phyloP scores from a whole-genome alignment of 306 rosid genomes.

The Rosa persica region DNA sequence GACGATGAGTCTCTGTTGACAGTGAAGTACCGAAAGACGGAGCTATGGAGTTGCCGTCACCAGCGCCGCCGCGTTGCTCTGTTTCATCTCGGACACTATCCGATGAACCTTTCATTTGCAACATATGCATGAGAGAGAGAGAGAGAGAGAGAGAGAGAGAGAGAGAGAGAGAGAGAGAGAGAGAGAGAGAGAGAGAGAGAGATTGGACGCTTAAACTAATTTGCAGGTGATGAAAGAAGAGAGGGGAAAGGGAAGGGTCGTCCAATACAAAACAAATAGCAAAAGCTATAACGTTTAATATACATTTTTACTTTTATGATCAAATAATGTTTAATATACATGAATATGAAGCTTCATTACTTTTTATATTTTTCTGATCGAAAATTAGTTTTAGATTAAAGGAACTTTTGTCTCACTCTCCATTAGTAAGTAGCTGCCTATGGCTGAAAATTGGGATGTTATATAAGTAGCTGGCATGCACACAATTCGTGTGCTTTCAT shows the following conservation, averaged over 20 bases:
- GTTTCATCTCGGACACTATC: background rate
- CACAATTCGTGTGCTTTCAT: too few relatives aligned
- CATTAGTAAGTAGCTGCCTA: too few relatives aligned
- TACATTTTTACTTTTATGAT: too few relatives aligned
- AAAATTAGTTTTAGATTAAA: too few relatives aligned
- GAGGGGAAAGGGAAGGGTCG: background rate
- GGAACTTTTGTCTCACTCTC: too few relatives aligned
- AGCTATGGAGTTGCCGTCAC: background rate
- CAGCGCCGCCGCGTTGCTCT: background rate
- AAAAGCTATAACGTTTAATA: too few relatives aligned
- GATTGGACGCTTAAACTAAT: background rate
- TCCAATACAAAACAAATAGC: background rate
- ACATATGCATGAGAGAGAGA: background rate
- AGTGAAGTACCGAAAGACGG: background rate
- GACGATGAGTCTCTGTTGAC: background rate
- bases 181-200: background rate
- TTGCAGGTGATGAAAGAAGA: background rate
- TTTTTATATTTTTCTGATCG: too few relatives aligned
- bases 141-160: background rate
- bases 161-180: background rate
- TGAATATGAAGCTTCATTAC: too few relatives aligned
- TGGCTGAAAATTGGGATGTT: too few relatives aligned
- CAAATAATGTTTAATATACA: too few relatives aligned
- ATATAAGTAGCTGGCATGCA: too few relatives aligned
- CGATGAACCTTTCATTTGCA: background rate